Evolutionary conservation across 768 basidiomycete species (phyloP), one percentile per base, ranked within the genome.

Genomic region (Omphalotus guepiniiformis): DNA sequence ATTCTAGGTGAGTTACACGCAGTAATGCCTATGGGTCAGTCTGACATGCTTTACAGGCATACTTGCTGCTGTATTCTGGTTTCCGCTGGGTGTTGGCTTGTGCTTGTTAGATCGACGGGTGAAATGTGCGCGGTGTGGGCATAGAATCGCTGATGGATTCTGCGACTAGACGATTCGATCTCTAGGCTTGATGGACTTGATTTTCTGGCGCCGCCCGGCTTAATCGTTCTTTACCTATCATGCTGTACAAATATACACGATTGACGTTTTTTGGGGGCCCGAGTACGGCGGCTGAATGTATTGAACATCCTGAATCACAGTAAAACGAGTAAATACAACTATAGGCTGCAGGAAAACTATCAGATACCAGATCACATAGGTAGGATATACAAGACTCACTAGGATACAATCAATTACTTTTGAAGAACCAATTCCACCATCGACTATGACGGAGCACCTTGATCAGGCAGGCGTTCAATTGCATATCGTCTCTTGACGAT

Each of bases 381-480:
- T 9, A 32, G 30, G n/a, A 32, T 32, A 32, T 32, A n/a, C 9
- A 32, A n/a, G 30, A 32, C 30, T 32, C 30, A 41, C 18, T 34
- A 52, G 16, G 39, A 12, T 27, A 47, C 34, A 52, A 3, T 25
- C 19, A 15, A 18, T 13, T 15, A 19, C 7, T 30, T 22, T 16
- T 12, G 28, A 30, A n/a, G 19, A 42, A 28, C 19, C 3, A 29
- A 23, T 9, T 9, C n/a, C n/a, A n/a, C n/a, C 30, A 18, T 12
- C 9, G 30, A n/a, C 63, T 60, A 83, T 50, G 73, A 66, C n/a
- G 89, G 87, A 15, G 88, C 88, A 27, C 90, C 92, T 65, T 93
- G 89, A 65, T 98, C 96, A 34, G 96, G 96, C 42, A 98, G 68
- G 42, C 94, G 74, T 66, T 98, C 96, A 49, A 98, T 93, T 26